Base-by-base conservation (phyloP, 192 early-diverging fungal genomes). In the Coemansia sp. region DNA sequence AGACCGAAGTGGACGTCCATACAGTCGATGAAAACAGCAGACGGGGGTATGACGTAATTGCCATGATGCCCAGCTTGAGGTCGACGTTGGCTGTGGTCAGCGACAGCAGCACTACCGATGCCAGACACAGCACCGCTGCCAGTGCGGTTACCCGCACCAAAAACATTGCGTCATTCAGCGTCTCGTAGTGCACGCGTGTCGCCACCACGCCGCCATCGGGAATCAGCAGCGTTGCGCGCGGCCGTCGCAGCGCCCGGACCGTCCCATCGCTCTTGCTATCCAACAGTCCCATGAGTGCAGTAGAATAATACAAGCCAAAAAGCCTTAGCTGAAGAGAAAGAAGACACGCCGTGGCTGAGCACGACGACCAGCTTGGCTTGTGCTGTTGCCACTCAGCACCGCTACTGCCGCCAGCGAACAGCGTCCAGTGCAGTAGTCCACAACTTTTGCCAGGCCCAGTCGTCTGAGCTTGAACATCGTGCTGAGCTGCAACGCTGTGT, bases 111-210 rank as follows among this genome's bases (percentile, higher is more conserved):
- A 75, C 62, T 7, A 72, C 69, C 14, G 65, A 43, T 6, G 58
- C 65, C 49, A 81, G 66, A 22, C 72, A 75, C 4, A 75, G 43
- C 16, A 72, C 66, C 6, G 73, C 49, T 16, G 73, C 64, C 56
- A 74, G 59, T 22, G 67, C 58, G 14, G 73, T 75, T 17, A 61
- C 73, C 14, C 70, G 66, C 63, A 75, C 41, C 8, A 72, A 61
- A 23, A 81, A 81, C 69, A 81, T 68, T 17, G 78, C 78, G 57
- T 81, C 78, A 64, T 75, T 75, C 1, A 72, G 72, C 22, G 78
- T 75, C 57, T 81, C 73, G 69, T 81, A 81, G 60, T 75, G 78
- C 52, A 75, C 73, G 23, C 73, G 78, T 4, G 69, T 75, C n/a
- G 78, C 78, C 16, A 75, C 49, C 4, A 74, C 72, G 0, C 72